These are phyloP conservation scores for Acacia melanoxylon DNA, from an alignment of 306 rosid species.

Conservation along the genomic window DNA sequence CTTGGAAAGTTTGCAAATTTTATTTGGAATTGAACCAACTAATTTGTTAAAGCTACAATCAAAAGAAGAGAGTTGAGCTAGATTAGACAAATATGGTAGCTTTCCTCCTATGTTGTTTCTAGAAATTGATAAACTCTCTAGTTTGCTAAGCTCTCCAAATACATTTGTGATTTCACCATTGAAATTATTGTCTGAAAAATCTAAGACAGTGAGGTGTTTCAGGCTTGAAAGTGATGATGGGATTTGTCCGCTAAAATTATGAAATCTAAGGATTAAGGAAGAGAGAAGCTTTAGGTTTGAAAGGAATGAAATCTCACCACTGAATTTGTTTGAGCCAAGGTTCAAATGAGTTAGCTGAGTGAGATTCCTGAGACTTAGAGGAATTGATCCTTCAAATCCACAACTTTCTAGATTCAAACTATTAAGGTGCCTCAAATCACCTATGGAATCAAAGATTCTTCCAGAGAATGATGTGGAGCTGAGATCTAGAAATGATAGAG, in stretches of 20 bases:
- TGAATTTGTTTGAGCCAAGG: neutral
- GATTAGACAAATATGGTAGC: neutral
- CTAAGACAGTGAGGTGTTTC: neutral
- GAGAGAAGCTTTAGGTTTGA: neutral
- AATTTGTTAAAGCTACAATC: neutral
- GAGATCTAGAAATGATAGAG: neutral
- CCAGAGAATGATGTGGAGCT: neutral
- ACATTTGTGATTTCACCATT: neutral
- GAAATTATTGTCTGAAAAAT: neutral
- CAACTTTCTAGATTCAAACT: neutral
- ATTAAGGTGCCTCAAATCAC: neutral
- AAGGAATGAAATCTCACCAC: conserved; percentile 22
- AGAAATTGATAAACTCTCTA: neutral
- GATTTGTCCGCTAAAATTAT: neutral
- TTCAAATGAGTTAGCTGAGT: neutral
- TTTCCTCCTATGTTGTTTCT: neutral
- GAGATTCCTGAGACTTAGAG: neutral
- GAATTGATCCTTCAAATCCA: neutral
- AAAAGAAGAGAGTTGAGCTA: neutral
- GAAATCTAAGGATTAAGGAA: neutral
- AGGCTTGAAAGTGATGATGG: neutral
- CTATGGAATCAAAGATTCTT: neutral
- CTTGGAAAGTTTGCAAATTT: neutral
- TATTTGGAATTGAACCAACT: conserved; percentile 17
- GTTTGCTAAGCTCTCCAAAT: neutral